Base-by-base conservation (phyloP, 805 yeast genomes). In the Candida ipomoeae region DNA sequence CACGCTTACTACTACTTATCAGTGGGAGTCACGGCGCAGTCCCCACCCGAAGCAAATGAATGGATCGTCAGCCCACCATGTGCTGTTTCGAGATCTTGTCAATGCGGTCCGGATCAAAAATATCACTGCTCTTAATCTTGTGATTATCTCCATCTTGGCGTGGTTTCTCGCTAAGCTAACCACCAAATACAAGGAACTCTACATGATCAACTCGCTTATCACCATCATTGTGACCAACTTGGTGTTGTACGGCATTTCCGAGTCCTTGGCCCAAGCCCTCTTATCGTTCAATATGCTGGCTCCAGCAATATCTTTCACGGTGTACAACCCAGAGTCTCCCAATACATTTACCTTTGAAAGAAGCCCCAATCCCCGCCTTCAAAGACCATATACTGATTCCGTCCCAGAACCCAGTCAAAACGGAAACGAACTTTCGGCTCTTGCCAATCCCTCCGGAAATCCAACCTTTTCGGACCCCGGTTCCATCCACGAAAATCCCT, bases 241-340 rank as follows among this genome's bases (percentile, higher is more conserved):
- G 29, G 82, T 91, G 4, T 71, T 92, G 5, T 88, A 83, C 64
- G 97, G 96, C 0, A 82, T 89, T n/a, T 90, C 97, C 0, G 98
- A 92, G 64, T 81, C 91, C 0, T 63, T 91, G 54, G 98, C 98
- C 0, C 98, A 92, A 66, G 77, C 86, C 2, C 72, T 89, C 3
- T 61, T 69, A 23, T 53, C 69, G 42, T 71, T 62, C 49, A 47
- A 56, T 26, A 48, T 56, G 11, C 17, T 20, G 10, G 43, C 55
- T 6, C 55, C 55, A 1, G 5, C 26, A 5, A 4, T 48, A 6
- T 41, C 51, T 3, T 53, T 44, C 14, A 31, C 48, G 8, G 18
- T 52, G 13, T n/a, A 20, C 32, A 20, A 33, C 3, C 45, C 38
- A 8, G 38, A 32, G 11, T 8, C 14, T 11, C 10, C 38, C 13